Base-by-base conservation (phyloP, 2,329 filamentous ascomycete species). In the Diaporthe aspalathi region DNA sequence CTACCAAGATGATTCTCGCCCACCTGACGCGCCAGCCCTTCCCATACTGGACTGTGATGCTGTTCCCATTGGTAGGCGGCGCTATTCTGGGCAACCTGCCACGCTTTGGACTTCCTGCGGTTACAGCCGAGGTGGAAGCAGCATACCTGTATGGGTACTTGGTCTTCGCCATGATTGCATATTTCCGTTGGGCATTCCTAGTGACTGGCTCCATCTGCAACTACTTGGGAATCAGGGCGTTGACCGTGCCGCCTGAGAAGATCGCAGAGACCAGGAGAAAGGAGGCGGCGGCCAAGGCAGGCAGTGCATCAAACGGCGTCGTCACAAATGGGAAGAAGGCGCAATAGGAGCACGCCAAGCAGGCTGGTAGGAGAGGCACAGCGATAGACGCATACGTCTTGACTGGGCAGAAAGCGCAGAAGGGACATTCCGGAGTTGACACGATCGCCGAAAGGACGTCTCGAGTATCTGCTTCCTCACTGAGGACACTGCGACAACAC, bases 1-100 rank as follows among this genome's bases (percentile, higher is more conserved):
- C 96, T 0, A 99, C 96, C 49, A 99, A 98, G 86, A 98, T 98
- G 82, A 99, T 99, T 79, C 90, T 99, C 22, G 95, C 96, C 3
- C 96, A 99, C 81, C 86, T 99, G 66, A 96, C 96, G 2, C 90
- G 90, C 74, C 96, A 98, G 81, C 93, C 95, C 4, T 99, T 98
- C 83, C 96, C 96, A 1, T 97, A 93, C 87, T 98, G 95, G 94
- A 98, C 96, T 14, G 88, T 96, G 62, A 93, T 98, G 88, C 87
- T 98, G 47, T 90, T 89, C 43, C 96, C 96, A 9, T 90, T 99
- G 49, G 88, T 98, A 60, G 93, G 93, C 65, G 96, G 96, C 67
- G 95, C 94, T 8, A 78, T 95, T 1, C 83, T 98, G 50, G 92
- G 89, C 27, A 98, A 98, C 82, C 83, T 97, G 69, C 95, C 95